A percentile compares a stretch with the other conserved stretches of the same genome.
Evolutionary conservation across 2,329 filamentous ascomycete species (phyloP).

Genomic region (Fusarium proliferatum): DNA sequence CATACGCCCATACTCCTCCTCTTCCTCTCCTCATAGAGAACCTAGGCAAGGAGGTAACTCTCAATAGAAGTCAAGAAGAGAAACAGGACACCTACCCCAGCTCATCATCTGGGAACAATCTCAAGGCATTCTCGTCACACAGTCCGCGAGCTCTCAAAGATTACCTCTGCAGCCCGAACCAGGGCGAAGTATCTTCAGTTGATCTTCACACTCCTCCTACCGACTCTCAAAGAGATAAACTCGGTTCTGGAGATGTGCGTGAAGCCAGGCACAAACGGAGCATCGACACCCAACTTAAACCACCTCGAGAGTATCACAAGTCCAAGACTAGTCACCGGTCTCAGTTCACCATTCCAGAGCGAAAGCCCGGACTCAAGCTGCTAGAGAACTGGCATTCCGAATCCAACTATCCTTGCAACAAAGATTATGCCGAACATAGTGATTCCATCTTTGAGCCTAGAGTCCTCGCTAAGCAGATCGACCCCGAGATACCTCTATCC

Average conservation of each 20-base stretch:
- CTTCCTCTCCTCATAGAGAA: slow-evolving; percentile 32
- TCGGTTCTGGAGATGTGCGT: not conserved
- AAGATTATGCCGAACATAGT: slow-evolving; percentile 13
- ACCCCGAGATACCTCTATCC: slow-evolving; percentile 1
- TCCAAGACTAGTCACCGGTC: not conserved
- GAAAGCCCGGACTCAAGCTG: slow-evolving; percentile 5
- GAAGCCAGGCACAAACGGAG: not conserved
- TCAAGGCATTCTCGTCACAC: not conserved
- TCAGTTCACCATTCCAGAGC: slow-evolving; percentile 10
- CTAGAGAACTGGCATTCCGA: not conserved
- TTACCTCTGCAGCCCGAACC: slow-evolving; percentile 6
- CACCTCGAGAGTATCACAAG: not conserved
- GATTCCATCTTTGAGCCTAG: not conserved
- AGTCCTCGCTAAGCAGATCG: slow-evolving; percentile 8
- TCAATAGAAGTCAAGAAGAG: not conserved
- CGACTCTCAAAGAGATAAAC: not conserved
- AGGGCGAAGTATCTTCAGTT: slow-evolving; percentile 12
- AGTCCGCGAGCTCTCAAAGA: not conserved
- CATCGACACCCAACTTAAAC: not conserved
- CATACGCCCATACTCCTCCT: slow-evolving; percentile 21
- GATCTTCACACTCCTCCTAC: slow-evolving; percentile 29
- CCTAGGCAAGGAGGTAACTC: not conserved
- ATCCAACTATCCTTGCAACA: slow-evolving; percentile 22
- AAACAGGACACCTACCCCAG: not conserved
- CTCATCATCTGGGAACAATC: not conserved